These are phyloP conservation scores for Apiotrichum domesticum DNA, from an alignment of 1,284 basidiomycete species.

Conservation along the genomic window DNA sequence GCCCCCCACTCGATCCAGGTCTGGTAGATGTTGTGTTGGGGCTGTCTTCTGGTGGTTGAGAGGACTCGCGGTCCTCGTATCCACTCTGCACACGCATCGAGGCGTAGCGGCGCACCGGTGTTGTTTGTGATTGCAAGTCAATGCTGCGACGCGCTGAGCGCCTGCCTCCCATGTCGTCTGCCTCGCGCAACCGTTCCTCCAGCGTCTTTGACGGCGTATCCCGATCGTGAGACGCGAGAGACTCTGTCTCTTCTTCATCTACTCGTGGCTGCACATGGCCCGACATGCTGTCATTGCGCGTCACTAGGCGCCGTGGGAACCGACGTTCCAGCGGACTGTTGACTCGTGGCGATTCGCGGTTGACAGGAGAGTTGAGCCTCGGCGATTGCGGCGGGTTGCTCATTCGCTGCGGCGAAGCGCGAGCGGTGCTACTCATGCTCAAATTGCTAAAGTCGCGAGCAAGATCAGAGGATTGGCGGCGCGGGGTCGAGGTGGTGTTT, in stretches of 20 bases:
- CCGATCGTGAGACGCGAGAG: neutral
- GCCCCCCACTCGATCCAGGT: neutral
- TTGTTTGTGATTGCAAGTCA: neutral
- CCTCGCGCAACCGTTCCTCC: constrained; percentile 34
- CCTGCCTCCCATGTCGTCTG: constrained; percentile 27
- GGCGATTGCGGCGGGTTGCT: constrained; percentile 3
- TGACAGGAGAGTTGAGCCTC: neutral
- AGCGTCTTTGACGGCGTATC: constrained; percentile 1
- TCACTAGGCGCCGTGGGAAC: constrained; percentile 9
- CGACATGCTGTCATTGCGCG: constrained; percentile 6
- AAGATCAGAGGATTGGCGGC: constrained; percentile 6
- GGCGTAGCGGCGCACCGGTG: neutral
- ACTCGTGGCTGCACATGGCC: constrained; percentile 1
- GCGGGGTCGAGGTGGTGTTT: neutral
- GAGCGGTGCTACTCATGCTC: neutral
- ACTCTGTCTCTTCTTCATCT: constrained; percentile 4
- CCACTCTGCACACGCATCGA: neutral
- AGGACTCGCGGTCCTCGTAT: neutral
- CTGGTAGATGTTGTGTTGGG: neutral
- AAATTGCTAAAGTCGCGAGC: constrained; percentile 1
- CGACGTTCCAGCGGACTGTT: constrained; percentile 11
- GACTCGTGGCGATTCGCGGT: neutral
- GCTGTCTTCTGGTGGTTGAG: neutral
- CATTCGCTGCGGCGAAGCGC: neutral
- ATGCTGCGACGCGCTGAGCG: constrained; percentile 3